Evolutionary conservation across 176 grass and related monocot species (phyloP), one percentile per base, ranked within the genome.

Genomic region (Musa itinerans): DNA sequence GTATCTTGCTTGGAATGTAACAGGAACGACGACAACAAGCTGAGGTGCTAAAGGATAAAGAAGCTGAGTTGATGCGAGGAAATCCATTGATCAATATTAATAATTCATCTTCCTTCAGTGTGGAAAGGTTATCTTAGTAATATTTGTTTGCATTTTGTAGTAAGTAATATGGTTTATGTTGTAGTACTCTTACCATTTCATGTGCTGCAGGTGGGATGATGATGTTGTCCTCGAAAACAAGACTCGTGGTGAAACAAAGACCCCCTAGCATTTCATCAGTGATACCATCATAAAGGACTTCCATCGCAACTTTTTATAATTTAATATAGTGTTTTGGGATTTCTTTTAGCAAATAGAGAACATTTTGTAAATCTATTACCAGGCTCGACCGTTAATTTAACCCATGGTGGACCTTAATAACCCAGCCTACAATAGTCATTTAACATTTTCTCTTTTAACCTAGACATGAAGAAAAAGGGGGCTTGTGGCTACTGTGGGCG

Each of bases 281-380:
- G 94, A 98, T 69, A 98, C 94, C 20, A 98, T 98, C 67, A 91
- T 90, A 77, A 98, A 89, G 48, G 94, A 98, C 78, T 98, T 98
- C 80, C 94, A 98, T 55, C 90, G 88, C 50, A 98, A 98, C 63
- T 98, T 98, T 78, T 81, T 99, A 74, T 99, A 81, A 92, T 74
- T 27, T 1, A 29, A n/a, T 52, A 34, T 0, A 34, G 0, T 34
- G 29, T 34, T 34, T 34, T 34, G 29, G 29, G 29, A 34, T 34
- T 34, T 34, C 29, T 34, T 34, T 34, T 34, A 3, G 29, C 29
- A 34, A 34, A 34, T 34, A 3, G 0, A 34, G 29, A 34, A 34
- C 29, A 34, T 34, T 34, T 34, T 0, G 29, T 34, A 34, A 34
- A 34, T 34, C 3, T 34, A 3, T 34, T 34, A 27, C 26, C 1